Evolutionary conservation across 768 basidiomycete species (phyloP).

Genomic region (Gelatoporia subvermispora): DNA sequence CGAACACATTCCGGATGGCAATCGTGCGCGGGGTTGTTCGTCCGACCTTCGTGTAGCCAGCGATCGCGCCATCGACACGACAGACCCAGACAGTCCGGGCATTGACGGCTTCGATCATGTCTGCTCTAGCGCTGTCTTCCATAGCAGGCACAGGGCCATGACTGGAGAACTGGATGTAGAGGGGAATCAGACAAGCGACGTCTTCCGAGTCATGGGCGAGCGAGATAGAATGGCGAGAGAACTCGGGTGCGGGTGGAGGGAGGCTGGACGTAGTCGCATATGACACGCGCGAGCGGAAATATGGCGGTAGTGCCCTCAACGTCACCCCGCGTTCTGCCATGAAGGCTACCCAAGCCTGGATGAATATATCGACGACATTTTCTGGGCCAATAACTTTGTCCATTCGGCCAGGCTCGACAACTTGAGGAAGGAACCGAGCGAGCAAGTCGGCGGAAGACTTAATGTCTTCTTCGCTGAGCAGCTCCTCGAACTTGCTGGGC

Average conservation of each 20-base stretch:
- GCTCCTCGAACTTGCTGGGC: not conserved
- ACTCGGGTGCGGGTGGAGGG: not conserved
- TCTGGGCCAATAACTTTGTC: constrained; percentile 1
- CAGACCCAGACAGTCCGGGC: not conserved
- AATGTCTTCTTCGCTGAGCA: not conserved
- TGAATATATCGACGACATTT: not conserved
- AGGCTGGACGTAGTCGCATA: not conserved
- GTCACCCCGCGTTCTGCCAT: not conserved
- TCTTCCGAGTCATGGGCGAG: not conserved
- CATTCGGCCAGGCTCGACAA: constrained; percentile 1
- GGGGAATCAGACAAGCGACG: not conserved
- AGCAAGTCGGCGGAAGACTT: not conserved
- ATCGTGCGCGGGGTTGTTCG: not conserved
- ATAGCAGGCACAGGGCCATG: not conserved
- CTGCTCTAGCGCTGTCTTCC: not conserved
- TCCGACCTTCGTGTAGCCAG: not conserved
- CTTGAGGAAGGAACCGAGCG: not conserved
- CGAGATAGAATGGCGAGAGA: not conserved
- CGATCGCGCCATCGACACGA: not conserved
- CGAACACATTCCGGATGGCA: constrained; percentile 1
- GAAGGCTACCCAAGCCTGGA: not conserved
- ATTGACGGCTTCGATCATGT: not conserved
- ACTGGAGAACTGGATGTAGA: not conserved
- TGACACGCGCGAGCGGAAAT: not conserved
- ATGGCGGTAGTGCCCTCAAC: not conserved